Evolutionary conservation across 75 land plant genomes (phyloP), one percentile per base, ranked within the genome.

Genomic region (Pinus taeda): DNA sequence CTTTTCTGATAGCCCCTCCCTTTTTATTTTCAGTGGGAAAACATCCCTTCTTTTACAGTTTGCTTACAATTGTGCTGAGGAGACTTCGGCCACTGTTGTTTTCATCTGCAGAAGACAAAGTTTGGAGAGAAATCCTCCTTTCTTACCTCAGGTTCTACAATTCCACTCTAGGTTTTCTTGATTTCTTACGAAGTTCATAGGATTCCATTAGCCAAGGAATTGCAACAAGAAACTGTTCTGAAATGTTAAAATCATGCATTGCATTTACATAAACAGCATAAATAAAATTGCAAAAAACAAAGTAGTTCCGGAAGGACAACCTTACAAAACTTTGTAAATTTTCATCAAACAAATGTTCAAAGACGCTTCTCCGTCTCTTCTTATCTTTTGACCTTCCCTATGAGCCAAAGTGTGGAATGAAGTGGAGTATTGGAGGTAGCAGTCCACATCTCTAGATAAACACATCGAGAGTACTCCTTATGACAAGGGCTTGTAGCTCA

Each of bases 31-130:
- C 81, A 94, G 97, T 57, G 98, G 98, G 59, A 95, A 90, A 78
- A 95, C 98, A 15, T 92, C 98, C 8, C 76, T 95, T 22, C 90
- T 93, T 4, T 89, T 95, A 74, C 95, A 95, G 78, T 90, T 88
- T 73, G 93, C 93, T 9, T 75, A 83, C 74, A 95, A 95, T 65
- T 73, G 81, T 20, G 87, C 87, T 30, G 29, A 33, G 53, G 75
- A 81, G 62, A 70, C 72, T 29, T n/a, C 45, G 4, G 60, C 77
- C 5, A 55, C 61, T 8, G 93, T 93, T 1, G 86, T 86, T 21
- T 88, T 95, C 85, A 81, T 95, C 15, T 95, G 98, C 85, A 90
- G 81, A 75, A 91, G 82, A 53, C 62, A 77, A 71, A 90, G 73
- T 64, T 78, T 95, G 59, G 88, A 89, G 67, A 64, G n/a, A 59